A percentile compares a stretch with the other conserved stretches of the same genome.
Conservation (phyloP, 768 basidiomycete genomes). For the Rubroboletus satanas region DNA sequence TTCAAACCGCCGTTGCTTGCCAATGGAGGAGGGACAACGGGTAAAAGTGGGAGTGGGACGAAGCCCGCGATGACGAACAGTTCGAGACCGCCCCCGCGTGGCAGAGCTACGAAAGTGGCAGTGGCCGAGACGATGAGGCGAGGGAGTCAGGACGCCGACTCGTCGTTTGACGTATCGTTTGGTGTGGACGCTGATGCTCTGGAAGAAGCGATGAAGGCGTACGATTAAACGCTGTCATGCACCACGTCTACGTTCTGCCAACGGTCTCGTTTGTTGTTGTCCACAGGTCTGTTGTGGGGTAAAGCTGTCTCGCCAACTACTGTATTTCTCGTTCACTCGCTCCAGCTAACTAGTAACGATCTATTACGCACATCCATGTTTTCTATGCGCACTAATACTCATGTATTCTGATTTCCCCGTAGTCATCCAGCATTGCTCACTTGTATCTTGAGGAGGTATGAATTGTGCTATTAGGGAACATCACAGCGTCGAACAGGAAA, state of each 20-base stretch:
- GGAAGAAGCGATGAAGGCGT: conserved; percentile 30
- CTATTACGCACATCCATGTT: conserved; percentile 1
- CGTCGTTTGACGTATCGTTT: conserved; percentile 32
- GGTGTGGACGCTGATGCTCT: conserved; percentile 26
- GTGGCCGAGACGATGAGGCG: background rate
- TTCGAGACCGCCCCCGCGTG: background rate
- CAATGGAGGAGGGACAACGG: background rate
- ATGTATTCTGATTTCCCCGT: background rate
- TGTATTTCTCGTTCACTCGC: background rate
- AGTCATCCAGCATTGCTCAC: background rate
- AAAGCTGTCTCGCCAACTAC: no score
- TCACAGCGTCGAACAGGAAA: no score
- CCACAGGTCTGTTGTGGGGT: background rate
- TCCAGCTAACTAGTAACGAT: background rate
- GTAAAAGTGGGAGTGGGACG: background rate
- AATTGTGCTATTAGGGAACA: no score
- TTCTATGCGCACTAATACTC: background rate
- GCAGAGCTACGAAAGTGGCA: background rate
- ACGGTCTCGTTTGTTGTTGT: background rate
- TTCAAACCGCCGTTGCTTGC: background rate
- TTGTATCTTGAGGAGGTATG: no score
- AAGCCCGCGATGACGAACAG: background rate
- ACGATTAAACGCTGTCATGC: conserved; percentile 16
- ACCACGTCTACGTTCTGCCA: background rate
- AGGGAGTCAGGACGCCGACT: conserved; percentile 19